Percentiles rank a stretch among this genome's conserved stretches.
Conservation (phyloP, 139 green algal genomes). For the Ettlia oleoabundans region DNA sequence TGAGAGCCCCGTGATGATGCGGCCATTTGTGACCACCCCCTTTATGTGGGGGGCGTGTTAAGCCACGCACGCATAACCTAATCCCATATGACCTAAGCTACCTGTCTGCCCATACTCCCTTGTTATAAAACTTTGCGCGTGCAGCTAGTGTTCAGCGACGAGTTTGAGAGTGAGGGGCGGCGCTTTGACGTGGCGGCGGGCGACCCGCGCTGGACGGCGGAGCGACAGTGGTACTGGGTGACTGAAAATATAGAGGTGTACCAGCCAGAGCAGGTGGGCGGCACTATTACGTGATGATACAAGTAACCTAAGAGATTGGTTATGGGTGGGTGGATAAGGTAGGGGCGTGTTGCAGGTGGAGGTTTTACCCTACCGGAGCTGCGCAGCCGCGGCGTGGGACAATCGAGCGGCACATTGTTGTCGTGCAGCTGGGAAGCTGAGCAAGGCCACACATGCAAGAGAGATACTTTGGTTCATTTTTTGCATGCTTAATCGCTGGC, state of each 20-base stretch:
- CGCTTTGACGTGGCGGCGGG: constrained; percentile 26
- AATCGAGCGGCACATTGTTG: no score
- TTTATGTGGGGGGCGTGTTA: no score
- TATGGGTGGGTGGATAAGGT: neutral
- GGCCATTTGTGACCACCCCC: no score
- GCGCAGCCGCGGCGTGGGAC: no score
- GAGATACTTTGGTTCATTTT: no score
- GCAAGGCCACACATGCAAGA: no score
- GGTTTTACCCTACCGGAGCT: no score
- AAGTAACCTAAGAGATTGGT: neutral
- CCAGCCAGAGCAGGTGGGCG: constrained; percentile 24
- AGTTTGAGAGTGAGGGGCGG: constrained; percentile 50
- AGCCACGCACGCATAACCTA: neutral
- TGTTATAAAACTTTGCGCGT: no score
- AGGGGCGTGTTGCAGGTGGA: neutral
- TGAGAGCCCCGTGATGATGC: no score
- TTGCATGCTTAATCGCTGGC: no score
- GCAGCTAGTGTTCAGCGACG: constrained; percentile 66
- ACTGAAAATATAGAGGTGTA: constrained; percentile 32
- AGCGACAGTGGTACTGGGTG: constrained; percentile 33
- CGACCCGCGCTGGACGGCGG: constrained; percentile 52
- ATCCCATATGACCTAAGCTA: neutral
- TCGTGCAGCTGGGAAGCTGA: no score
- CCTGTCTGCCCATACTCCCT: no score
- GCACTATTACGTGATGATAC: neutral